Base-by-base conservation (phyloP, 139 green algal genomes). In the Chara braunii region DNA sequence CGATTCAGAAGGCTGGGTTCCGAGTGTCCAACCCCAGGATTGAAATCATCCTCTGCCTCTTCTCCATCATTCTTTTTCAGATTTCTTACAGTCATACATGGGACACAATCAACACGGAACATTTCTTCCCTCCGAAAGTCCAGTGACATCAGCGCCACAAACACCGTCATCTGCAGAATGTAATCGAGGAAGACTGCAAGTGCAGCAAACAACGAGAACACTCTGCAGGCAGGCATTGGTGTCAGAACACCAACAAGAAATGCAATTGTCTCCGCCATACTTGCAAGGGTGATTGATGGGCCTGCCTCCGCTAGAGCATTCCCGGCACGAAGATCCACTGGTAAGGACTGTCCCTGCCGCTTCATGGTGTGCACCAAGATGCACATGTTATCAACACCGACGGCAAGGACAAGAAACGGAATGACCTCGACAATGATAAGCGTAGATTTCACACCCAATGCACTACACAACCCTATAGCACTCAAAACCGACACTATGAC, bases 311-410 rank as follows among this genome's bases (percentile, higher is more conserved):
- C 74, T n/a, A 96, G 78, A 0, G 89, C 87, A 2, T 51, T n/a
- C 0, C 72, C 86, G 22, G 87, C 54, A 23, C 89, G 73, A 37
- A 86, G 70, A 1, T 72, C 45, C 3, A 90, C 52, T 0, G 86
- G 84, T 12, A 84, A 35, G 3, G 33, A 22, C 3, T 51, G 56
- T 48, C 62, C 81, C 75, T 88, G 79, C 22, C 80, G 74, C 30
- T 83, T 64, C 58, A 95, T 66, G 0, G 86, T 80, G 30, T 92
- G 71, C 7, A 85, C 85, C 31, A 96, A 74, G 24, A 96, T 87
- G 69, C 94, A 95, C 87, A 96, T 95, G 81, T 95, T 95, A 81
- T 96, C 89, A 35, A 95, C 89, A 0, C 89, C 89, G 3, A 74
- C 84, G 7, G 89, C 89, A 62, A 95, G 78, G 56, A 85, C 85